Percentiles rank a stretch among this genome's conserved stretches.
Evolutionary conservation across 768 basidiomycete species (phyloP).

Genomic region (Podaxis mareebaensis): DNA sequence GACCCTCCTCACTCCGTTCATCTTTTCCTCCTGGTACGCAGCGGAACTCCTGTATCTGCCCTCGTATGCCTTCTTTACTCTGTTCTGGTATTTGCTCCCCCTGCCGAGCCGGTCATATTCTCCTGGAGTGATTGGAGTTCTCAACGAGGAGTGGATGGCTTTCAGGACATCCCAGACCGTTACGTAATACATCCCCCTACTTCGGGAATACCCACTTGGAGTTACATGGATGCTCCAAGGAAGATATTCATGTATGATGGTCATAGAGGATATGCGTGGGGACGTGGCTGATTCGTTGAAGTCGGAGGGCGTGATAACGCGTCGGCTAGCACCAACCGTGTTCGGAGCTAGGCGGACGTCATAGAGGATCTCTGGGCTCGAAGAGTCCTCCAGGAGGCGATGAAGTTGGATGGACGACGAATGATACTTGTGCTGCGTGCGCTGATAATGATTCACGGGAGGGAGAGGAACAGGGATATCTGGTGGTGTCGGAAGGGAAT

Average conservation of each 20-base stretch:
- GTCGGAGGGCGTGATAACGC: neutral
- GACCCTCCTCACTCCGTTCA: constrained; percentile 5
- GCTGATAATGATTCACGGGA: neutral
- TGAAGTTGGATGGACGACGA: constrained; percentile 1
- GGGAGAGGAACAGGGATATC: constrained; percentile 2
- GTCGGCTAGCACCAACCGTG: neutral
- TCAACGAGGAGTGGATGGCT: constrained; percentile 3
- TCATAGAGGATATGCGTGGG: constrained; percentile 1
- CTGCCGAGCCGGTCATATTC: constrained; percentile 9
- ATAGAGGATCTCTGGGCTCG: constrained; percentile 6
- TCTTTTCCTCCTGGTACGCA: constrained; percentile 10
- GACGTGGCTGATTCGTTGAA: constrained; percentile 9
- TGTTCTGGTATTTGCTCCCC: neutral
- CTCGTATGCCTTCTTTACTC: constrained; percentile 13
- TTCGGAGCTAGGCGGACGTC: constrained; percentile 7
- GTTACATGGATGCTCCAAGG: constrained; percentile 11
- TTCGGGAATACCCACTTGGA: constrained; percentile 10
- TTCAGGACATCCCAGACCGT: constrained; percentile 15
- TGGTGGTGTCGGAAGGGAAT: constrained; percentile 10
- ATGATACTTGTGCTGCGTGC: neutral
- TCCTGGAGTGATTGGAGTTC: neutral
- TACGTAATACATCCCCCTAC: constrained; percentile 4
- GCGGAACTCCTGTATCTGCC: neutral
- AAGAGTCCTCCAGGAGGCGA: constrained; percentile 1
- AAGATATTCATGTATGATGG: constrained; percentile 5